Conservation (phyloP, 768 basidiomycete genomes). For the Ramaria sp. region DNA sequence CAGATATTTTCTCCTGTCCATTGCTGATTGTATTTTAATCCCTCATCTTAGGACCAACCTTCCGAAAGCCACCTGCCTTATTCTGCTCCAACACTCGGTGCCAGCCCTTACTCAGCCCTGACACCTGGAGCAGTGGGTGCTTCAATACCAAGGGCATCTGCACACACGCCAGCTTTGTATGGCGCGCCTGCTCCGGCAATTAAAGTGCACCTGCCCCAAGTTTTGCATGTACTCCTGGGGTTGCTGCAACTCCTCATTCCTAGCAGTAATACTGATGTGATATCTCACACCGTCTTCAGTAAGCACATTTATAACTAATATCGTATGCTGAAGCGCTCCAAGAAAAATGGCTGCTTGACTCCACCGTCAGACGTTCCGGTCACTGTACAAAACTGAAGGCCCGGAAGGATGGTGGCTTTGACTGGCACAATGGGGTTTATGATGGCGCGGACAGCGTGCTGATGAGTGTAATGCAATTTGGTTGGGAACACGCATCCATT, state of each 20-base stretch:
- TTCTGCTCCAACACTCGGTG: slow-evolving; percentile 12
- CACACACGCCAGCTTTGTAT: slow-evolving; percentile 25
- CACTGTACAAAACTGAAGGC: slow-evolving; percentile 13
- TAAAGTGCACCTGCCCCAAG: slow-evolving; percentile 10
- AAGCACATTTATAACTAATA: slow-evolving; percentile 9
- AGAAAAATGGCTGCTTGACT: slow-evolving; percentile 16
- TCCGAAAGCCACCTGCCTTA: neutral
- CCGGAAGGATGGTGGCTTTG: slow-evolving; percentile 13
- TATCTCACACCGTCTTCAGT: neutral
- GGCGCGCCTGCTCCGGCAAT: slow-evolving; percentile 13
- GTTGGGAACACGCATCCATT: slow-evolving; percentile 17
- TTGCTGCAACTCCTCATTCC: slow-evolving; percentile 8
- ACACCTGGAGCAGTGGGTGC: slow-evolving; percentile 22
- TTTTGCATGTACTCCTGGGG: slow-evolving; percentile 6
- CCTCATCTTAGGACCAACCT: neutral
- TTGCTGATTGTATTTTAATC: neutral
- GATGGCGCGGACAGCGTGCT: slow-evolving; percentile 22
- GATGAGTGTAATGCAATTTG: slow-evolving; percentile 17
- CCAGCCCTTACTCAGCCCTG: slow-evolving; percentile 22
- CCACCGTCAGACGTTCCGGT: slow-evolving; percentile 1
- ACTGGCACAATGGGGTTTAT: slow-evolving; percentile 21
- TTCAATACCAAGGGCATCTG: slow-evolving; percentile 30
- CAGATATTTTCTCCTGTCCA: neutral
- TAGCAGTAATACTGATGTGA: neutral
- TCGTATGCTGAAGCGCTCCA: slow-evolving; percentile 19